A percentile compares a stretch with the other conserved stretches of the same genome.
Evolutionary conservation across 768 basidiomycete species (phyloP).

Genomic region (Serendipita vermifera): DNA sequence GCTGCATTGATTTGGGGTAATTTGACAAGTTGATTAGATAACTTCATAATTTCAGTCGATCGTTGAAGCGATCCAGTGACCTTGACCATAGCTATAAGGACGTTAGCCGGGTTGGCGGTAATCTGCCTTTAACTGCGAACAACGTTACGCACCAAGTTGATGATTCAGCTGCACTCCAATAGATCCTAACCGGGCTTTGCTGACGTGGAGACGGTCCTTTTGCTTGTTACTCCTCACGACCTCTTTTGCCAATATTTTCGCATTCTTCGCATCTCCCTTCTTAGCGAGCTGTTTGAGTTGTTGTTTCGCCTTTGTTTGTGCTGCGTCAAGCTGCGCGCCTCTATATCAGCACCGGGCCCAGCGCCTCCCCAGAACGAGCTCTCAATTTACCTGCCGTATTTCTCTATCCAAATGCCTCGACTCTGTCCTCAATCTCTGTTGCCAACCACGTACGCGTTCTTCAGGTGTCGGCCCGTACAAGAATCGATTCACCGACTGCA

Average conservation of each 20-base stretch:
- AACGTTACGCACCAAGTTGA: conserved; percentile 61
- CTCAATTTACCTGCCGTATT: conserved; percentile 73
- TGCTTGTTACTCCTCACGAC: conserved; percentile 93
- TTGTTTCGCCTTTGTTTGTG: conserved; percentile 63
- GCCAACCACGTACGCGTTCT: conserved; percentile 87
- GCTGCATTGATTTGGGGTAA: conserved; percentile 83
- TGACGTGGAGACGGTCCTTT: conserved; percentile 80
- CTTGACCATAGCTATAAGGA: conserved; percentile 71
- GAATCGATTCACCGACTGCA: conserved; percentile 86
- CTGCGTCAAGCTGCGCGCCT: conserved; percentile 55
- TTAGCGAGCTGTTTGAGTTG: conserved; percentile 79
- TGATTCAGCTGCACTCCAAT: conserved; percentile 81
- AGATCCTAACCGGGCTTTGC: conserved; percentile 84
- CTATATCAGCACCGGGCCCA: conserved; percentile 14
- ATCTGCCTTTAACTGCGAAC: not conserved
- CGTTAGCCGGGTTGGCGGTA: not conserved
- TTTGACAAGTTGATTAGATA: conserved; percentile 84
- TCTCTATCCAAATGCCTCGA: conserved; percentile 79
- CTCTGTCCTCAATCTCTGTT: conserved; percentile 70
- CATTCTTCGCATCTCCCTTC: conserved; percentile 87
- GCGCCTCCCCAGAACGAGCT: too few species aligned
- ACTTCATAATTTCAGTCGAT: conserved; percentile 97
- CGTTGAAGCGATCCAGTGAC: conserved; percentile 97
- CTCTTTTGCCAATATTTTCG: conserved; percentile 82
- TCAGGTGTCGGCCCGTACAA: conserved; percentile 94